Base-by-base conservation (phyloP, 176 grass and related monocot species). In the Olyra latifolia region DNA sequence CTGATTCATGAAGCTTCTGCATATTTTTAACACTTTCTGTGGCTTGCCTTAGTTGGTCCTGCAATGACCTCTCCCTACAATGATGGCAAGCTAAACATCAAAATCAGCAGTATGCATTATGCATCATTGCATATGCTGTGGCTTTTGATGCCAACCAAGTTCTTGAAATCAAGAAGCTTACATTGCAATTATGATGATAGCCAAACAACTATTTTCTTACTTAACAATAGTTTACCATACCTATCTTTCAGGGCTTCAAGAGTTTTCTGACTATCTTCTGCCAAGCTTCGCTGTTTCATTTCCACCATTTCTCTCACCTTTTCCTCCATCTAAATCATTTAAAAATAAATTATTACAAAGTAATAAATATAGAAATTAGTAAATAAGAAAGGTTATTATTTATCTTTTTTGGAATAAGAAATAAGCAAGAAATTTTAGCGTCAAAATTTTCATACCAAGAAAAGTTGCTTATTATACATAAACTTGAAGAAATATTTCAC, bases 231-330 rank as follows among this genome's bases (percentile, higher is more conserved):
- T 76, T 64, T 20, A 68, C n/a, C 71, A 70, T 91, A 99, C 96
- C 96, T 99, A 69, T 99, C 96, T 92, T 99, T 99, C 24, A 99
- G 82, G 62, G 82, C 88, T 77, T 99, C 96, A 50, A 99, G 91
- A 79, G 96, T 99, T 93, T 99, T 99, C 86, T 99, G 96, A 49
- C 88, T 99, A 79, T 99, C 96, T 86, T 99, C 96, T 43, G 92
- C 96, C 83, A 99, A 83, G 82, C 96, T 99, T 41, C 92, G 93
- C 65, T 99, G 96, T 77, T 99, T 99, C 84, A 99, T 99, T 93
- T 99, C 96, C 82, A 99, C 96, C 88, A 99, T 91, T 79, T 99
- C 96, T 71, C 90, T 99, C 11, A 99, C 96, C 83, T 98, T 98
- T 82, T 98, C 95, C 79, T 98, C 95, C 95, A 98, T 98, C 95